Conservation (phyloP, 768 basidiomycete genomes). For the Austroboletus eburneus region DNA sequence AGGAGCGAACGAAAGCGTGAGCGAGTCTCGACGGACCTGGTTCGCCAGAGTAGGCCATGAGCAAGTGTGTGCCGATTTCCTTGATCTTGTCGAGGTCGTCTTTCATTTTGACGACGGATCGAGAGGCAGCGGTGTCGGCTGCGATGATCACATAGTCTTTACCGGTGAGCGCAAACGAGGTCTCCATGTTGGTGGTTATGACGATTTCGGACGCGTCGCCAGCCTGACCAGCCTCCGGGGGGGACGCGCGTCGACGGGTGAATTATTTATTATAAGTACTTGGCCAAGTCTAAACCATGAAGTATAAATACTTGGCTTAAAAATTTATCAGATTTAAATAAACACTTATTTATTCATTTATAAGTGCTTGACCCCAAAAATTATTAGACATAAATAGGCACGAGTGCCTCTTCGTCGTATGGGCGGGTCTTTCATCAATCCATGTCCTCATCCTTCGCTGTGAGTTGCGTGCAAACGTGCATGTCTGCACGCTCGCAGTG, state of each 20-base stretch:
- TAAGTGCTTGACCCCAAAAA: no score
- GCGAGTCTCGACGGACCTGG: conserved; percentile 56
- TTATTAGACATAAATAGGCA: no score
- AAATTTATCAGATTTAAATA: no score
- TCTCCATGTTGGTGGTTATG: conserved; percentile 60
- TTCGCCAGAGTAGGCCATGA: conserved; percentile 95
- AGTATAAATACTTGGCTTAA: no score
- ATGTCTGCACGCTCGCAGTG: not conserved
- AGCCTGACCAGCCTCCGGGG: no score
- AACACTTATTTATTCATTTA: no score
- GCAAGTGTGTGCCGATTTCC: conserved; percentile 79
- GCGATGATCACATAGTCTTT: conserved; percentile 94
- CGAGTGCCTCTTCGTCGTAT: no score
- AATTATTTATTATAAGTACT: no score
- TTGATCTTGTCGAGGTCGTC: conserved; percentile 96
- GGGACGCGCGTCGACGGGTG: conserved; percentile 30
- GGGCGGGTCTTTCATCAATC: no score
- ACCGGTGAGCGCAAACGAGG: conserved; percentile 85
- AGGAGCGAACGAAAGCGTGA: no score
- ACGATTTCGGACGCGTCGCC: conserved; percentile 5
- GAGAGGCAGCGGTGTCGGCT: conserved; percentile 82
- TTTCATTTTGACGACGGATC: conserved; percentile 98
- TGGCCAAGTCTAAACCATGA: no score
- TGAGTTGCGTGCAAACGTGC: not conserved
- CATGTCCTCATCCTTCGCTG: not conserved